Percentiles rank a stretch among this genome's conserved stretches.
Conservation (phyloP, 2,329 filamentous ascomycete species). For the Talaromyces pinophilus region DNA sequence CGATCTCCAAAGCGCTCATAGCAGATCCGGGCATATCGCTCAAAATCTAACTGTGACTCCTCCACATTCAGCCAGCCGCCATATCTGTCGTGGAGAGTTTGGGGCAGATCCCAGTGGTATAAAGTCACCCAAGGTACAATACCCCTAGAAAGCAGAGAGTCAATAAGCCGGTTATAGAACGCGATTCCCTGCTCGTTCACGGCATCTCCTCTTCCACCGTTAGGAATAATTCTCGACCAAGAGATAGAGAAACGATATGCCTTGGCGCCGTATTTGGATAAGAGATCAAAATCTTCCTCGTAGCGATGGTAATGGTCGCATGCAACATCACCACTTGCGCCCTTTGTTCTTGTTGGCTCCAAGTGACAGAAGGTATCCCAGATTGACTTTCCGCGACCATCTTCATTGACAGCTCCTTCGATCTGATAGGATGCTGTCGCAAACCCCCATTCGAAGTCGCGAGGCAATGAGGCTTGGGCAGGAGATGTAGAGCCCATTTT, state of each 20-base stretch:
- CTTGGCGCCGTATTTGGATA: conserved; percentile 33
- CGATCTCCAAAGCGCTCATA: conserved; percentile 43
- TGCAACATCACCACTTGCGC: conserved; percentile 50
- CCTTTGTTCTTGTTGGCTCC: conserved; percentile 32
- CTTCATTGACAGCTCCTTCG: conserved; percentile 42
- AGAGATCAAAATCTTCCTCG: conserved; percentile 43
- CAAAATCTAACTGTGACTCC: conserved; percentile 39
- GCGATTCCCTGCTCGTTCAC: conserved; percentile 48
- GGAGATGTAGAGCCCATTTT: neutral
- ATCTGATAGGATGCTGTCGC: conserved; percentile 46
- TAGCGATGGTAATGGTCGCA: conserved; percentile 51
- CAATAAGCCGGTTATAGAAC: conserved; percentile 50
- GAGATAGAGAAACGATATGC: conserved; percentile 47
- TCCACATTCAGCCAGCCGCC: conserved; percentile 32
- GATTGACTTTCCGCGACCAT: conserved; percentile 40
- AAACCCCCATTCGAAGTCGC: conserved; percentile 44
- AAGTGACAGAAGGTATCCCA: conserved; percentile 43
- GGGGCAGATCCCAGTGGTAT: conserved; percentile 46
- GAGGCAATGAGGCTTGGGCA: conserved; percentile 27
- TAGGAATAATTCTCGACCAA: conserved; percentile 51
- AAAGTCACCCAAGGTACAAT: conserved; percentile 48
- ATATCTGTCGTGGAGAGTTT: conserved; percentile 40
- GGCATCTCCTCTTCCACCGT: conserved; percentile 43
- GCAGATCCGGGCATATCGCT: conserved; percentile 43
- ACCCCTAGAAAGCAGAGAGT: conserved; percentile 41